Evolutionary conservation across 345 rosid genomes (phyloP).

Genomic region (Salix caprea): DNA sequence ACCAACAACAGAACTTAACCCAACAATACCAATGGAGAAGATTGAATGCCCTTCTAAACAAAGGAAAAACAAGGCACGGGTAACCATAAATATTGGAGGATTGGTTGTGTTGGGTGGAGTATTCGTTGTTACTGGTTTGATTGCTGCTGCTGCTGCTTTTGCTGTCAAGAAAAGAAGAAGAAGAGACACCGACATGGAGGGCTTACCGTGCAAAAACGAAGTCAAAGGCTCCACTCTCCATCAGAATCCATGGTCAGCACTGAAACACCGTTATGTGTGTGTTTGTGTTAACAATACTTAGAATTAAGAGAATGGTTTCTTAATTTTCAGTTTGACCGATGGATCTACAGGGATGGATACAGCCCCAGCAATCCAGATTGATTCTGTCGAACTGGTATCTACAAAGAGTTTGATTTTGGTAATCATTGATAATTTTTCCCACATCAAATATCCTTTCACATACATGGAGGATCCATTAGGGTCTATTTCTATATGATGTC

Average conservation of each 20-base stretch:
- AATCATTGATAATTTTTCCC: conserved; percentile 13
- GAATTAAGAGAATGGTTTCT: neutral
- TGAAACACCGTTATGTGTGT: neutral
- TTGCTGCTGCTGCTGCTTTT: conserved; percentile 24
- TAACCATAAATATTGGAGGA: conserved; percentile 21
- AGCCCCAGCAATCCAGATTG: conserved; percentile 1
- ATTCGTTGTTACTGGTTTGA: conserved; percentile 37
- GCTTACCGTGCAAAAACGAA: neutral
- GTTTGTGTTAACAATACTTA: neutral
- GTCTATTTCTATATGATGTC: neutral
- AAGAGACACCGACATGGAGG: neutral
- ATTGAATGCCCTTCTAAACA: neutral
- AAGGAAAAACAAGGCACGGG: conserved; percentile 5
- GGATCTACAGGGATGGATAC: conserved; percentile 8
- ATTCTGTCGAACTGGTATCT: conserved; percentile 7
- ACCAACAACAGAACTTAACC: neutral
- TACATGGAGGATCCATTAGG: neutral
- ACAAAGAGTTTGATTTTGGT: conserved; percentile 14
- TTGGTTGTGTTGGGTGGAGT: conserved; percentile 45
- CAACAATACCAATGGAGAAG: conserved; percentile 3
- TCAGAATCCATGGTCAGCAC: conserved; percentile 25
- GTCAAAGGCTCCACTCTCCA: conserved; percentile 2
- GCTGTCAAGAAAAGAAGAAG: conserved; percentile 21
- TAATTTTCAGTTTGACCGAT: conserved; percentile 27
- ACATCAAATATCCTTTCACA: neutral